Conservation (phyloP, 495 filamentous ascomycete genomes). For the Staphylotrichum longicolle region DNA sequence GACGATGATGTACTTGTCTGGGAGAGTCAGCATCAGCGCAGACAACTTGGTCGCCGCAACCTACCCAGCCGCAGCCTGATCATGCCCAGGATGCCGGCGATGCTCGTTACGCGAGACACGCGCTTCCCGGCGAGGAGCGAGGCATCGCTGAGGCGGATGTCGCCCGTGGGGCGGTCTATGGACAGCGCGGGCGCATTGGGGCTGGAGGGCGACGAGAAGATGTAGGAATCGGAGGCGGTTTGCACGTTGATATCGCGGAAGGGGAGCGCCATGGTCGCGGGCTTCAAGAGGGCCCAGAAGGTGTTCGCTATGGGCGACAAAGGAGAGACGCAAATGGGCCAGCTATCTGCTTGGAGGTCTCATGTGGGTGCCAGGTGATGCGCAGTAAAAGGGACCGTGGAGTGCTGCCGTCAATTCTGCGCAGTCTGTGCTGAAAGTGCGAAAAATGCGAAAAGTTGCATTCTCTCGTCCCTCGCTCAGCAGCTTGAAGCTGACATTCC, state of each 20-base stretch:
- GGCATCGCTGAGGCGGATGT: conserved; percentile 79
- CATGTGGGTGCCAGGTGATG: background rate
- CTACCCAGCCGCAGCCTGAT: conserved; percentile 86
- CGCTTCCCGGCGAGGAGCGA: conserved; percentile 71
- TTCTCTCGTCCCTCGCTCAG: background rate
- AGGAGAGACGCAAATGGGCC: too few relatives aligned
- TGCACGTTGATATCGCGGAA: conserved; percentile 97
- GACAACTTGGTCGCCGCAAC: too few relatives aligned
- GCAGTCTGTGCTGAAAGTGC: background rate
- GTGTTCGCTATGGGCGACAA: too few relatives aligned
- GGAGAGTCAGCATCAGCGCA: background rate
- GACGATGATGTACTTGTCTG: conserved; percentile 95
- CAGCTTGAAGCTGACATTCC: conserved; percentile 16
- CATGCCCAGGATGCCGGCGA: conserved; percentile 90
- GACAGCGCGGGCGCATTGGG: conserved; percentile 83
- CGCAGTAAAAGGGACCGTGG: background rate
- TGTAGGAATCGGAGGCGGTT: conserved; percentile 85
- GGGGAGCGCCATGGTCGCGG: conserved; percentile 58
- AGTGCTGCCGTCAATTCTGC: background rate
- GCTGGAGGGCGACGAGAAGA: conserved; percentile 92
- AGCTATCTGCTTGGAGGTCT: background rate
- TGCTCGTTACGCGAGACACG: conserved; percentile 70
- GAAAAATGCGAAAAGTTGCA: conserved; percentile 10
- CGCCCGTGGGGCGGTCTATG: conserved; percentile 88
- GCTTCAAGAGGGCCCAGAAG: background rate